Percentiles rank a stretch among this genome's conserved stretches.
These are phyloP conservation scores for Helotiales sp. DNA, from an alignment of 2,329 filamentous ascomycete species.

Conservation along the genomic window DNA sequence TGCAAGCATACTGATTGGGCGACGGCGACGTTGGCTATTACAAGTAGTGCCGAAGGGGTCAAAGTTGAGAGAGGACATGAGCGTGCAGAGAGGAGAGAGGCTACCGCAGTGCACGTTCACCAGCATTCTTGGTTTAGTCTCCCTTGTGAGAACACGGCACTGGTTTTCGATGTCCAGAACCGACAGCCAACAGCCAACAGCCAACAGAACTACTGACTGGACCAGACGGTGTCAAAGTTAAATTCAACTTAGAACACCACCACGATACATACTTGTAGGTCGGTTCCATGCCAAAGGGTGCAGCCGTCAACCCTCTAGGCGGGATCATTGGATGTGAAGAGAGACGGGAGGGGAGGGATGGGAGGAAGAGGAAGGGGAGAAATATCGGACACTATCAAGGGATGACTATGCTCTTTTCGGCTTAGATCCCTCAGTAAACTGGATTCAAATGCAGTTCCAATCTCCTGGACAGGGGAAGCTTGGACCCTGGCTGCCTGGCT, in stretches of 20 bases:
- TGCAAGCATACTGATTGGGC: not conserved
- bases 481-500: too few relatives aligned
- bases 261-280: too few relatives aligned
- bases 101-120: not conserved
- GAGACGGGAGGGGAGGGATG: not conserved
- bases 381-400: not conserved
- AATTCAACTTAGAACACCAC: not conserved
- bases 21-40: not conserved
- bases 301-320: not conserved
- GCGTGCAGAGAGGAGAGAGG: not conserved
- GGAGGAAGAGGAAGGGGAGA: not conserved
- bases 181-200: too few relatives aligned
- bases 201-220: too few relatives aligned
- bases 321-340: not conserved
- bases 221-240: not conserved
- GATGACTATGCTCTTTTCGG: not conserved
- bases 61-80: not conserved
- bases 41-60: constrained; percentile 1
- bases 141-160: not conserved
- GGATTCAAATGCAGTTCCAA: not conserved
- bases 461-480: constrained; percentile 17
- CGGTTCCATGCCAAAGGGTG: not conserved
- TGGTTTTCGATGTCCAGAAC: not conserved
- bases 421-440: not conserved
- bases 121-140: not conserved